Evolutionary conservation across 306 rosid species (phyloP).

Genomic region (Cajanus cajan): DNA sequence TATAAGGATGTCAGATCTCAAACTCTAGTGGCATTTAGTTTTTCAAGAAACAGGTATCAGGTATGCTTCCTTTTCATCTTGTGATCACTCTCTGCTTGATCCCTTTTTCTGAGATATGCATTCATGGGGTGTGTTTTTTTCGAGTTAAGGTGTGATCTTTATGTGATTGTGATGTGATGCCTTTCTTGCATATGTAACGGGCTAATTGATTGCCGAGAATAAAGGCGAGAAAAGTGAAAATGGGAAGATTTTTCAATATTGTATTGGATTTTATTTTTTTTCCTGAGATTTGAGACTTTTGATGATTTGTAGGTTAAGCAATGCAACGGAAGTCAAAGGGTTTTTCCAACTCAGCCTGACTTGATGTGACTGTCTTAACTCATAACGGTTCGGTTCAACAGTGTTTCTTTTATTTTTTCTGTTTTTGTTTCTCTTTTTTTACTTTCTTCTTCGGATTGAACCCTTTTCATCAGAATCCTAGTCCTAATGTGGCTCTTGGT

Average conservation of each 20-base stretch:
- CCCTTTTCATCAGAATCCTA: background rate
- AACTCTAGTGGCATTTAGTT: background rate
- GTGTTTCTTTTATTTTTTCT: background rate
- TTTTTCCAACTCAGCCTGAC: constrained; percentile 22
- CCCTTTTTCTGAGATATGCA: background rate
- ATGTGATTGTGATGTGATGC: background rate
- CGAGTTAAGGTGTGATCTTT: background rate
- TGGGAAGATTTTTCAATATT: background rate
- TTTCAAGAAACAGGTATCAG: constrained; percentile 19
- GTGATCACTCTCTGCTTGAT: background rate
- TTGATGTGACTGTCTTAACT: background rate
- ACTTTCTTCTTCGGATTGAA: constrained; percentile 10
- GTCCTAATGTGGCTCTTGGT: background rate
- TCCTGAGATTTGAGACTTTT: constrained; percentile 1
- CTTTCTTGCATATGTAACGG: constrained; percentile 20
- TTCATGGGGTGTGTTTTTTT: background rate
- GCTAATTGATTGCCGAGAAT: constrained; percentile 35
- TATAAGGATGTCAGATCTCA: constrained; percentile 18
- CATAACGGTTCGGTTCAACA: background rate
- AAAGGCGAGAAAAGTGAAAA: constrained; percentile 20
- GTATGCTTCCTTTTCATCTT: background rate
- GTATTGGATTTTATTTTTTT: background rate
- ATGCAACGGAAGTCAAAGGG: constrained; percentile 29
- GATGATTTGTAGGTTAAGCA: constrained; percentile 20
- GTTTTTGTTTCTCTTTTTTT: constrained; percentile 7